Evolutionary conservation across 495 filamentous ascomycete species (phyloP), one percentile per base, ranked within the genome.

Genomic region (Parmelia sp.): DNA sequence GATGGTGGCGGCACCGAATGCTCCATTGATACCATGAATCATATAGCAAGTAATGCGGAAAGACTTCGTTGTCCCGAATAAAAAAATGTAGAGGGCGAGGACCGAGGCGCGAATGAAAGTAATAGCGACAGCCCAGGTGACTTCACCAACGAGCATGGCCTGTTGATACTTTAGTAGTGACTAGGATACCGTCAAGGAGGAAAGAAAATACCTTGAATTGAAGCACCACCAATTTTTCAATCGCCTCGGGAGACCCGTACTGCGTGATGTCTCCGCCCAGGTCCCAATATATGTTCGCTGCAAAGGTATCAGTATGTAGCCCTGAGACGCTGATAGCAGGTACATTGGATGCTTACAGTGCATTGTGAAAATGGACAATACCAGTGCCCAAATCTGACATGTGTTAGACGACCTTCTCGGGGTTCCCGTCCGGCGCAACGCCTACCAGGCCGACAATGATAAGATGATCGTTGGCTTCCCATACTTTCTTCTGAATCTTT

Each of bases 41-140:
- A 73, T 29, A 3, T 65, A 68, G 33, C 73, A 75, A 39, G 75
- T 70, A 39, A 75, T 65, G 62, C 76, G 74, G 55, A 78, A 68
- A 25, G n/a, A n/a, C n/a, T 68, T 63, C 29, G 72, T 70, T 35
- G 65, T 64, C 39, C 59, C 58, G 65, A 79, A 74, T 58, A 79
- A 77, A 29, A 74, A 77, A 1, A 74, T 61, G 58, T 79, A 80
- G 53, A 80, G 75, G 51, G 75, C 62, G n/a, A 80, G 69, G n/a
- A 80, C 65, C 6, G 76, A 77, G 9, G 76, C 58, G 55, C 77
- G 76, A 58, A 74, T 70, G 53, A 72, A 65, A 55, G 72, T 74
- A 57, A 71, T 66, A 27, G 61, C 49, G 61, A 69, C 69, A 14
- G 68, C 71, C 55, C 69, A 75, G 21, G 72, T 56, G 12, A 71